Conservation (phyloP, 352 stramenopile species). For the Pythium grandisporangium region DNA sequence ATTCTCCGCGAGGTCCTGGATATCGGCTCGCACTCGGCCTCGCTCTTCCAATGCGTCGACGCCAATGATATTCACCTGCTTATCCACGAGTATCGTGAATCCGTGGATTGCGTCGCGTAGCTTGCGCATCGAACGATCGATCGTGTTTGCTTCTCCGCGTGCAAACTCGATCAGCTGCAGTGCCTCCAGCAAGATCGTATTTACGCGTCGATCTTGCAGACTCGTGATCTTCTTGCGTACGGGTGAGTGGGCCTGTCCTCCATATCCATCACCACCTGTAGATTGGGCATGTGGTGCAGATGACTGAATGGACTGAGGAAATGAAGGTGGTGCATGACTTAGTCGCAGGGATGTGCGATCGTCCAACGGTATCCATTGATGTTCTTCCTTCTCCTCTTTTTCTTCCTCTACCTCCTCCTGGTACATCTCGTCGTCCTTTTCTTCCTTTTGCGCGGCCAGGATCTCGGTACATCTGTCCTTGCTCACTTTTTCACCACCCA, state of each 20-base stretch:
- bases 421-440: slow-evolving; percentile 1
- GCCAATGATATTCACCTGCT: slow-evolving; percentile 61
- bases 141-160: slow-evolving; percentile 35
- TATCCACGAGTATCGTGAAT: slow-evolving; percentile 66
- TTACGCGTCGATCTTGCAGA: slow-evolving; percentile 43
- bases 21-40: slow-evolving; percentile 41
- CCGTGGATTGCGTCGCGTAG: slow-evolving; percentile 50
- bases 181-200: slow-evolving; percentile 48
- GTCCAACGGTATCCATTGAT: slow-evolving; percentile 4
- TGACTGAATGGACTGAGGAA: too few relatives aligned
- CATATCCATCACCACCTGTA: slow-evolving; percentile 2
- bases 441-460: not conserved
- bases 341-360: slow-evolving; percentile 2
- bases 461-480: not conserved
- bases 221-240: slow-evolving; percentile 50
- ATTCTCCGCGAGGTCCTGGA: slow-evolving; percentile 48
- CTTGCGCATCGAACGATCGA: slow-evolving; percentile 48
- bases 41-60: slow-evolving; percentile 28
- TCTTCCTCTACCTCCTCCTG: not conserved
- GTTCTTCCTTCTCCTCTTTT: slow-evolving; percentile 2
- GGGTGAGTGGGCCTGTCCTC: slow-evolving; percentile 20
- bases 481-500: too few relatives aligned
- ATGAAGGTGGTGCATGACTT: too few relatives aligned
- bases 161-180: slow-evolving; percentile 58
- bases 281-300: slow-evolving; percentile 5